phyloP scores from a whole-genome alignment of 805 yeast genomes.

The Pichia rugopelliculosa region DNA sequence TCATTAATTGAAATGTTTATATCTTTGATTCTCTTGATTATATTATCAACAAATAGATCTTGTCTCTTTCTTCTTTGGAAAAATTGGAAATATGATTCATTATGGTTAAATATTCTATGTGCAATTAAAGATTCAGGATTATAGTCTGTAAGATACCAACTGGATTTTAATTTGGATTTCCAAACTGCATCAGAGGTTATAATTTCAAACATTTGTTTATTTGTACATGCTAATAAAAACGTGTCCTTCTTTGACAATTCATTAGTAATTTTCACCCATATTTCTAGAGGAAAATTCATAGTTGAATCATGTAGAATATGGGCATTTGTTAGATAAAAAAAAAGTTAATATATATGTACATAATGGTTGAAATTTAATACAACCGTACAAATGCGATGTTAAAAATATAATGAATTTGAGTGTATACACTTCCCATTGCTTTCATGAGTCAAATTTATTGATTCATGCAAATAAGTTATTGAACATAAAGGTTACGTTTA shows the following conservation, averaged over 20 bases:
- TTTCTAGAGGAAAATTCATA: constrained; percentile 12
- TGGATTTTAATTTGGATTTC: constrained; percentile 10
- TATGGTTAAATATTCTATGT: neutral
- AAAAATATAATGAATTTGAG: too few relatives aligned
- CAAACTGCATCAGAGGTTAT: constrained; percentile 16
- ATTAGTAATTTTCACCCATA: constrained; percentile 15
- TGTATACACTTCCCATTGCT: too few relatives aligned
- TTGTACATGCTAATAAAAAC: constrained; percentile 8
- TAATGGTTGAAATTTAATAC: too few relatives aligned
- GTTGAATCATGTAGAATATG: neutral
- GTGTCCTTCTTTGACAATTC: constrained; percentile 11
- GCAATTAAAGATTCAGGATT: neutral
- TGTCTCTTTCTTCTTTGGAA: constrained; percentile 1
- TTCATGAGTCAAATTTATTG: too few relatives aligned
- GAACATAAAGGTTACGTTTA: too few relatives aligned
- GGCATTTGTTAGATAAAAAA: neutral
- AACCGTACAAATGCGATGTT: too few relatives aligned
- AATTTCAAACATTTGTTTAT: constrained; percentile 1
- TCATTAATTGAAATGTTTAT: neutral
- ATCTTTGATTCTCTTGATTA: neutral
- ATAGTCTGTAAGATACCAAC: constrained; percentile 5
- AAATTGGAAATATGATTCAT: constrained; percentile 3
- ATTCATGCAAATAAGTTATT: too few relatives aligned
- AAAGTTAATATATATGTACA: too few relatives aligned
- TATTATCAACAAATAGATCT: neutral